Percentiles rank a stretch among this genome's conserved stretches.
These are phyloP conservation scores for Poa annua DNA, from an alignment of 176 grass and related monocot species.

Conservation along the genomic window DNA sequence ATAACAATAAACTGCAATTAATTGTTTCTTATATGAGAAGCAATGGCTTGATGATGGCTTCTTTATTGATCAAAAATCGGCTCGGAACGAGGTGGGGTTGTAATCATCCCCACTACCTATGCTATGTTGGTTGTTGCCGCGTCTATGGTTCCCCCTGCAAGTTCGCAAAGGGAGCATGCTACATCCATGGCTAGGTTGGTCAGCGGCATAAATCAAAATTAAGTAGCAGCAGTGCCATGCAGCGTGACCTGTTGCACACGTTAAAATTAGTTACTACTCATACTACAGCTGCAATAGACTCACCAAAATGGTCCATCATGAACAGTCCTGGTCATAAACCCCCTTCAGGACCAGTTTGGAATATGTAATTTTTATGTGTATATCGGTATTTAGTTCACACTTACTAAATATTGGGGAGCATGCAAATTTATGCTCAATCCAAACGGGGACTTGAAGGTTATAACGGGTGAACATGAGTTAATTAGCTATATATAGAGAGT, in stretches of 20 bases:
- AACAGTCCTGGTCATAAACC: neutral
- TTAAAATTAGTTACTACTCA: conserved; percentile 16
- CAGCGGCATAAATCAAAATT: conserved; percentile 17
- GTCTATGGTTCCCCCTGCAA: conserved; percentile 19
- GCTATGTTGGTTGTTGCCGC: neutral
- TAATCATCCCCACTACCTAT: neutral
- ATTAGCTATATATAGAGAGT: neutral
- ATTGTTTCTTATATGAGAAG: conserved; percentile 35
- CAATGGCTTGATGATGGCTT: neutral
- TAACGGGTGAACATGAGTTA: neutral
- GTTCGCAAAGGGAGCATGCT: neutral
- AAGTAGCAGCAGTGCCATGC: neutral
- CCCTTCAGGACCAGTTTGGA: too few species aligned
- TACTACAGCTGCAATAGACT: neutral
- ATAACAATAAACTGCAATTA: conserved; percentile 20
- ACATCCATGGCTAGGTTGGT: conserved; percentile 12
- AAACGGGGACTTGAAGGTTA: neutral
- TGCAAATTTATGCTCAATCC: too few species aligned
- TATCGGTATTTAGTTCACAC: too few species aligned
- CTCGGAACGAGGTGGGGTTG: neutral
- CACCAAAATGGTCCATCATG: conserved; percentile 18
- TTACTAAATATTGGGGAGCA: too few species aligned
- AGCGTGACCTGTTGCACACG: neutral
- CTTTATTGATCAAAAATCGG: neutral
- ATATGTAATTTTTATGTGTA: too few species aligned